phyloP scores from a whole-genome alignment of 306 rosid genomes.

The Casuarina equisetifolia region DNA sequence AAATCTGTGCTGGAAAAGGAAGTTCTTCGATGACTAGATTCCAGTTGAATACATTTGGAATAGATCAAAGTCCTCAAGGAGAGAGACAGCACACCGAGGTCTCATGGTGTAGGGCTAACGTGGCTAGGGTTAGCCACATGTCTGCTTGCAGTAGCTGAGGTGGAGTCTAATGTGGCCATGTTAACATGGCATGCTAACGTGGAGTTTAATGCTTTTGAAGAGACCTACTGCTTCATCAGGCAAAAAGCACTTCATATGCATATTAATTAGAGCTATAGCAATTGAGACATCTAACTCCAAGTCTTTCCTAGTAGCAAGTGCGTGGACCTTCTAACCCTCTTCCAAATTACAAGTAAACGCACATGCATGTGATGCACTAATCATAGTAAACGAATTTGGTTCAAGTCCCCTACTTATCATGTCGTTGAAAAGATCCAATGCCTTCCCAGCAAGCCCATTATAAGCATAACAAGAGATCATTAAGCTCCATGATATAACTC shows the following conservation, averaged over 20 bases:
- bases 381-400: conserved; percentile 56
- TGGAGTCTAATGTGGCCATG: too few relatives aligned
- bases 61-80: too few relatives aligned
- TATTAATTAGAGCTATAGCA: conserved; percentile 63
- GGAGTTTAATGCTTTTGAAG: conserved; percentile 47
- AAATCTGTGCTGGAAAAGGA: too few relatives aligned
- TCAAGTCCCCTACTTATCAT: conserved; percentile 55
- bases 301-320: conserved; percentile 42
- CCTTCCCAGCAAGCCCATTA: conserved; percentile 51
- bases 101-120: too few relatives aligned
- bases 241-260: conserved; percentile 71
- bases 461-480: conserved; percentile 73
- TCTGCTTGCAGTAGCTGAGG: too few relatives aligned
- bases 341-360: conserved; percentile 48
- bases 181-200: too few relatives aligned
- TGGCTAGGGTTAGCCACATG: too few relatives aligned
- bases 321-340: conserved; percentile 67
- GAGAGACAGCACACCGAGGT: too few relatives aligned
- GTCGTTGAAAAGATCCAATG: conserved; percentile 53
- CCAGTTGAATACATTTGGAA: too few relatives aligned
- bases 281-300: conserved; percentile 55
- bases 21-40: too few relatives aligned
- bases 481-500: conserved; percentile 81
- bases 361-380: conserved; percentile 72
- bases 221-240: conserved; percentile 54